Evolutionary conservation across 139 green algal genomes (phyloP).

Genomic region (Limnomonas spitsbergensis): DNA sequence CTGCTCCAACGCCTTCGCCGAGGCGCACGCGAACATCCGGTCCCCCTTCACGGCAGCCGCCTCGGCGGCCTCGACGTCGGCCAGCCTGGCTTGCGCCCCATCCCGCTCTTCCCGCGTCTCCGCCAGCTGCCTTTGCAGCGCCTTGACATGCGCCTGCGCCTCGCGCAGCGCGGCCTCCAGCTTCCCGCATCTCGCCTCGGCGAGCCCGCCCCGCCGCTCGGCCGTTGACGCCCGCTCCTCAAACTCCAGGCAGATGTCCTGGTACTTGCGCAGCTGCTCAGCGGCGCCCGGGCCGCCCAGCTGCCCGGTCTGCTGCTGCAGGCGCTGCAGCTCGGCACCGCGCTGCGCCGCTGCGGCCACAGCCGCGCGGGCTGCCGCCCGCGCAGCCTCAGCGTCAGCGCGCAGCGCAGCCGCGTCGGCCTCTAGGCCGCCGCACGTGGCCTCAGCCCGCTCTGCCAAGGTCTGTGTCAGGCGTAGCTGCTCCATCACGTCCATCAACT

Average conservation of each 20-base stretch:
- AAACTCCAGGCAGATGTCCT: slow-evolving; percentile 43
- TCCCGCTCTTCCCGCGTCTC: not conserved
- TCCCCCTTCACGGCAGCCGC: not conserved
- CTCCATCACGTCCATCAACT: not conserved
- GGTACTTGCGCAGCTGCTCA: slow-evolving; percentile 37
- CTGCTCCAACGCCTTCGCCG: not conserved
- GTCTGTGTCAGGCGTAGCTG: not conserved
- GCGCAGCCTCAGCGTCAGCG: not conserved
- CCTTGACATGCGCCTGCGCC: not conserved
- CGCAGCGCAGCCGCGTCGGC: not conserved
- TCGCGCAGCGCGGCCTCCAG: not conserved
- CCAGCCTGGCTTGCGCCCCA: not conserved
- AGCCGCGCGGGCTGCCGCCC: not conserved
- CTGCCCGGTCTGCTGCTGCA: not conserved
- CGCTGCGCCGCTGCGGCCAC: not conserved
- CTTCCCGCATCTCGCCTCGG: not conserved
- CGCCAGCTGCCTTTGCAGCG: not conserved
- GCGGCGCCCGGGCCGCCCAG: not conserved
- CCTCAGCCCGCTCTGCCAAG: not conserved
- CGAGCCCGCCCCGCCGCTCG: slow-evolving; percentile 17
- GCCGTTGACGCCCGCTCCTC: slow-evolving; percentile 41
- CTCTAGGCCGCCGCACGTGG: not conserved
- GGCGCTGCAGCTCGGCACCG: not conserved
- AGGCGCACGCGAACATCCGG: too few relatives aligned
- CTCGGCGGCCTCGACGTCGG: not conserved